phyloP scores from a whole-genome alignment of 1,284 basidiomycete genomes.

The Malassezia brasiliensis region DNA sequence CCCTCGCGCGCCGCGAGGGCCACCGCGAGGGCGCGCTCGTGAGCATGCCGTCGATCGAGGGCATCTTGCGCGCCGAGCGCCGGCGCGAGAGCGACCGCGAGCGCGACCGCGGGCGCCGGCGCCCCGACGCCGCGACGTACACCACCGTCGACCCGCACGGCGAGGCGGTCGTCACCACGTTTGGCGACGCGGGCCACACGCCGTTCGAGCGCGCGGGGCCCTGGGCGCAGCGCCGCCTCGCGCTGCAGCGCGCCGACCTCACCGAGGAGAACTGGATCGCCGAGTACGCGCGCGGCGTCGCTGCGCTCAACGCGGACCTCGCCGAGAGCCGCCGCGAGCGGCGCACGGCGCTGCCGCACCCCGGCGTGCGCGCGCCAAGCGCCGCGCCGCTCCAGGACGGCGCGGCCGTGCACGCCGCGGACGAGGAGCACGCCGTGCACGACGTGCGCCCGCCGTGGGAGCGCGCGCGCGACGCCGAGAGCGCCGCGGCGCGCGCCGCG shows the following conservation, averaged over 20 bases:
- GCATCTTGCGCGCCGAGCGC: constrained; percentile 24
- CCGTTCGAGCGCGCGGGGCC: constrained; percentile 39
- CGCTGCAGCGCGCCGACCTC: constrained; percentile 34
- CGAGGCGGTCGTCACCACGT: constrained; percentile 33
- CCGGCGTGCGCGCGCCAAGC: constrained; percentile 8
- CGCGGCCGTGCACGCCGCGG: constrained; percentile 17
- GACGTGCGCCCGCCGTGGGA: constrained; percentile 38
- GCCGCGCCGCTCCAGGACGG: constrained; percentile 15
- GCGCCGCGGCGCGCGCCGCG: constrained; percentile 6
- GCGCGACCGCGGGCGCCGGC: constrained; percentile 27
- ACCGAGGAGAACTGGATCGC: constrained; percentile 47
- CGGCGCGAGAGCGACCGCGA: constrained; percentile 32
- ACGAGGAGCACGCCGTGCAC: constrained; percentile 26
- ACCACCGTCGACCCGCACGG: constrained; percentile 38
- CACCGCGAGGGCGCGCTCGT: constrained; percentile 43
- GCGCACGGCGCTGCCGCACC: constrained; percentile 22
- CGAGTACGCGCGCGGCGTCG: constrained; percentile 41
- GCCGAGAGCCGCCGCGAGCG: constrained; percentile 31
- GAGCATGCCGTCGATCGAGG: constrained; percentile 27
- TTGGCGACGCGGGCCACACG: constrained; percentile 38
- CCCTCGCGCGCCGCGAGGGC: constrained; percentile 57
- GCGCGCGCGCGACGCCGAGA: constrained; percentile 19
- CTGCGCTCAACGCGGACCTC: constrained; percentile 41
- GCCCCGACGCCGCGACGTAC: constrained; percentile 30
- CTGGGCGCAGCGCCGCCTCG: constrained; percentile 26